Percentiles rank a stretch among this genome's conserved stretches.
Conservation (phyloP, 2,329 filamentous ascomycete species). For the Ceratocystiopsis brevicomis region DNA sequence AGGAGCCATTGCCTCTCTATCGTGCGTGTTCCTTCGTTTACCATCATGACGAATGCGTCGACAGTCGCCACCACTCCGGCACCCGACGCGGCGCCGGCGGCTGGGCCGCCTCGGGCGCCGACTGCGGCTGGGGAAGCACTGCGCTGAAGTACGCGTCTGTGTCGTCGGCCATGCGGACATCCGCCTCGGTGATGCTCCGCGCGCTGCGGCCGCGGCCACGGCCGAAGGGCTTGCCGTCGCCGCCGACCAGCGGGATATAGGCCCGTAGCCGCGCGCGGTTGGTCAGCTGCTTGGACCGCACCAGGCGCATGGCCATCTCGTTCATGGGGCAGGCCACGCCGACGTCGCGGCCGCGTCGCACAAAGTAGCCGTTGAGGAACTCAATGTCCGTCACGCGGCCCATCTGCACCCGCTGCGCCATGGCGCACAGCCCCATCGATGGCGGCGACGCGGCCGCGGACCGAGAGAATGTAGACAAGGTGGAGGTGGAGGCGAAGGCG, state of each 20-base stretch:
- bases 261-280: neutral
- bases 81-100: too few relatives aligned
- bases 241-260: slow-evolving; percentile 3
- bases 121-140: too few relatives aligned
- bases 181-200: neutral
- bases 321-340: slow-evolving; percentile 58
- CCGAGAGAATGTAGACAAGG: neutral
- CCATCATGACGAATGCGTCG: too few relatives aligned
- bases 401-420: slow-evolving; percentile 45
- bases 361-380: slow-evolving; percentile 77
- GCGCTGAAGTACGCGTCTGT: too few relatives aligned
- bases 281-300: slow-evolving; percentile 44
- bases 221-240: neutral
- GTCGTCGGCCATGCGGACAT: neutral
- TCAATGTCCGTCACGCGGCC: slow-evolving; percentile 57
- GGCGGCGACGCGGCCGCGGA: slow-evolving; percentile 20
- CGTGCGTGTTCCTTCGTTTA: too few relatives aligned
- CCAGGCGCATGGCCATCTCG: slow-evolving; percentile 50
- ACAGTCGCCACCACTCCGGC: too few relatives aligned
- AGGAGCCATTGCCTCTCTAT: too few relatives aligned
- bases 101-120: too few relatives aligned
- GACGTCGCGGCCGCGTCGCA: slow-evolving; percentile 50
- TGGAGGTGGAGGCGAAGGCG: neutral
- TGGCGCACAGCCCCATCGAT: slow-evolving; percentile 28
- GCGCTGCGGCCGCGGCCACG: neutral